Evolutionary conservation across 805 yeast genomes (phyloP), one percentile per base, ranked within the genome.

Genomic region (Metschnikowia peoriensis): DNA sequence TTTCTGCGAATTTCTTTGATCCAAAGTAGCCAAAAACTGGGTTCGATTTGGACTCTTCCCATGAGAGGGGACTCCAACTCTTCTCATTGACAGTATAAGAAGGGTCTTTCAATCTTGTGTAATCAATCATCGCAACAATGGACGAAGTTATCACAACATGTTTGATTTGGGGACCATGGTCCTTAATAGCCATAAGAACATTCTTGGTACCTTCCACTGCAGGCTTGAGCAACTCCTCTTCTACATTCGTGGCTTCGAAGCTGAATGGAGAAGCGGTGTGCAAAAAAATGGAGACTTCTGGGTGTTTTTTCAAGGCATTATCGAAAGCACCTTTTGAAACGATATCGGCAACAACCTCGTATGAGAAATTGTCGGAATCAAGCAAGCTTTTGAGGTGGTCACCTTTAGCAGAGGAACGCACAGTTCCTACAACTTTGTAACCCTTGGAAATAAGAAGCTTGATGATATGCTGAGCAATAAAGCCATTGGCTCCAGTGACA

Each of bases 1-100:
- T 60, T 67, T 85, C 88, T 32, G 88, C 88, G 59, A 70, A 68
- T 10, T 65, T 75, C 66, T 83, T 84, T 35, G 86, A 75, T 41
- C 76, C 75, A 50, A 76, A 58, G 65, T 83, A 83, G 2, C 84
- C 86, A 42, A 53, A 53, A 16, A 63, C 57, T 2, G 73, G 66
- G 57, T 77, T 74, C 6, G 41, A 41, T 49, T 75, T 73, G 17
- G 56, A 41, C 43, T 50, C 54, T n/a, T 61, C 64, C 61, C 57
- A 55, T 12, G 60, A 48, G 46, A 59, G 48, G 4, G 49, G 46
- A 49, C 53, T 57, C 62, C 62, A 59, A 17, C 51, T n/a, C 6
- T 46, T 45, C 50, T 63, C 66, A 44, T 47, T 51, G 39, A 47
- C 17, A 4, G 40, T 42, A 28, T 28, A 35, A 22, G 39, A 17